Evolutionary conservation across 352 stramenopile genomes (phyloP).

Genomic region (Phytophthora kernoviae): DNA sequence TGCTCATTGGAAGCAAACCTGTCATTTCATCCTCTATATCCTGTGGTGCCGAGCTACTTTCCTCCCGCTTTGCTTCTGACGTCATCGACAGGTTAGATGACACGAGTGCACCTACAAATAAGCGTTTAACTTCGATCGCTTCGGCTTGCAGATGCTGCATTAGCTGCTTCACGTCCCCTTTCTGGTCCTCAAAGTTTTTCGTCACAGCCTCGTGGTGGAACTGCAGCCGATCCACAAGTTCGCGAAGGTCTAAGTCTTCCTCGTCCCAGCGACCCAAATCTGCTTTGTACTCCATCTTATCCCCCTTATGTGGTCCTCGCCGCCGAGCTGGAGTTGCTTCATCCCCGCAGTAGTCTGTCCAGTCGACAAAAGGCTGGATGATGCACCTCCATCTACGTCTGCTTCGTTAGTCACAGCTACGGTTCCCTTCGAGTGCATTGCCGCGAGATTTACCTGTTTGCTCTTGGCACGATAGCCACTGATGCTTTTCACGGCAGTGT

Average conservation of each 20-base stretch:
- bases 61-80: neutral
- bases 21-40: neutral
- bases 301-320: conserved; percentile 14
- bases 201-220: conserved; percentile 79
- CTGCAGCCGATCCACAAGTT: conserved; percentile 77
- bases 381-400: conserved; percentile 7
- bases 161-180: conserved; percentile 62
- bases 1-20: conserved; percentile 19
- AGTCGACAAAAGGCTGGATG: conserved; percentile 7
- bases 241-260: conserved; percentile 74
- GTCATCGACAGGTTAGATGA: conserved; percentile 24
- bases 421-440: conserved; percentile 76
- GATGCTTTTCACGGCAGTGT: conserved; percentile 36
- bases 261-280: conserved; percentile 75
- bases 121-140: conserved; percentile 63
- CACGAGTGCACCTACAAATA: conserved; percentile 68
- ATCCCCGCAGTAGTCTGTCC: conserved; percentile 13
- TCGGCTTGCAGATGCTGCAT: conserved; percentile 75
- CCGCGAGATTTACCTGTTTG: conserved; percentile 58
- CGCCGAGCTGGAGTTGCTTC: conserved; percentile 27
- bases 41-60: neutral
- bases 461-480: conserved; percentile 55
- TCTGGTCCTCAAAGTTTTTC: conserved; percentile 78
- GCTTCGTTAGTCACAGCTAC: conserved; percentile 41
- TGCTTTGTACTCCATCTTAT: conserved; percentile 43